Conservation (phyloP, 495 filamentous ascomycete species). For the Penicillium tannophilum region DNA sequence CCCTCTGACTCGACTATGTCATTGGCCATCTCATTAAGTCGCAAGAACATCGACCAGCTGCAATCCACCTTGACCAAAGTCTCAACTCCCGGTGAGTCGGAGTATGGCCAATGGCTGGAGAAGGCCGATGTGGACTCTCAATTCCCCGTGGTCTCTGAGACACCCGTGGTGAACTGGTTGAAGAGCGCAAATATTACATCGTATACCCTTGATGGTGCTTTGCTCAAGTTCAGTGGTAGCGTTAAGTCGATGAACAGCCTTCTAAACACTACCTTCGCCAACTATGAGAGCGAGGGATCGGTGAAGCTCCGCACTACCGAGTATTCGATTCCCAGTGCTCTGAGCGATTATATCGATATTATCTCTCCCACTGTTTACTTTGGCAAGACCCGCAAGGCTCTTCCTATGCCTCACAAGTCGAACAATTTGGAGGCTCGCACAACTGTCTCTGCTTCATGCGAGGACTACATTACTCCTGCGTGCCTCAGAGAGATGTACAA, state of each 20-base stretch:
- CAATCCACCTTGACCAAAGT: conserved; percentile 56
- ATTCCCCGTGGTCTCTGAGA: conserved; percentile 49
- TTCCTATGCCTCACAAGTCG: conserved; percentile 19
- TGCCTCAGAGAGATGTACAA: conserved; percentile 66
- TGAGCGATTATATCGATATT: conserved; percentile 55
- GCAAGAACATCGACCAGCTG: conserved; percentile 55
- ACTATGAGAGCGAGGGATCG: conserved; percentile 36
- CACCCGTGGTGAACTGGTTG: conserved; percentile 53
- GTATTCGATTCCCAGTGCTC: conserved; percentile 63
- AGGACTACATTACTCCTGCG: conserved; percentile 54
- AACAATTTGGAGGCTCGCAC: conserved; percentile 5
- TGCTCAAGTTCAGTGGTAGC: conserved; percentile 51
- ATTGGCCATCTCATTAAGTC: conserved; percentile 44
- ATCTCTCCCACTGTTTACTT: conserved; percentile 64
- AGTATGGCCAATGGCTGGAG: conserved; percentile 60
- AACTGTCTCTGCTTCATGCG: conserved; percentile 44
- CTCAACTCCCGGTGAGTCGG: conserved; percentile 55
- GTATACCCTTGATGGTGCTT: conserved; percentile 42
- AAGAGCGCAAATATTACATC: conserved; percentile 49
- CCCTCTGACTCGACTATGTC: conserved; percentile 20
- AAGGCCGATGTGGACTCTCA: conserved; percentile 52
- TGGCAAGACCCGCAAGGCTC: conserved; percentile 40
- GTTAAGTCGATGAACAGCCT: conserved; percentile 52
- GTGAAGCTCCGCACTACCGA: conserved; percentile 56
- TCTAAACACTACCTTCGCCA: conserved; percentile 49